phyloP scores from a whole-genome alignment of 768 basidiomycete genomes.

The Cyathus striatus region DNA sequence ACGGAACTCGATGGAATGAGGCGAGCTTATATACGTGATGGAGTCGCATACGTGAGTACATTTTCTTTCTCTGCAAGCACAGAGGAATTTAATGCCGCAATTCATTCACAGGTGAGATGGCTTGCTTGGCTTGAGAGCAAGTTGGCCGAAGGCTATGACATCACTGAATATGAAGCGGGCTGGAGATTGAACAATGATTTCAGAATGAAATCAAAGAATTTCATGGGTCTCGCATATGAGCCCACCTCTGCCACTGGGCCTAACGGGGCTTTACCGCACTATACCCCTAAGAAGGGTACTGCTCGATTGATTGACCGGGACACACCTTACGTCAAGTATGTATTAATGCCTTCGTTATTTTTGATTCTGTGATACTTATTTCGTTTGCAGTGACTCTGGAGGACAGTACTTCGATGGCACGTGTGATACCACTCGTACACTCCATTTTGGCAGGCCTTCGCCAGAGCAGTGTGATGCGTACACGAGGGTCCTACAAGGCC shows the following conservation, averaged over 20 bases:
- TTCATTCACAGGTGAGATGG: conserved; percentile 76
- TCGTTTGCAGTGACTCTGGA: conserved; percentile 73
- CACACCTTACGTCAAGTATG: conserved; percentile 86
- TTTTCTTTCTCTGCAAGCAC: conserved; percentile 9
- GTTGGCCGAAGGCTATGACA: conserved; percentile 67
- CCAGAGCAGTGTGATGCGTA: conserved; percentile 85
- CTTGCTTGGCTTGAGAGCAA: conserved; percentile 89
- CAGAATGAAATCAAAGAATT: conserved; percentile 64
- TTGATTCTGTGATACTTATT: conserved; percentile 5
- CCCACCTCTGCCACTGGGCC: conserved; percentile 86
- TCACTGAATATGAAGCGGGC: conserved; percentile 91
- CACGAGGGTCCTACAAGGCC: conserved; percentile 93
- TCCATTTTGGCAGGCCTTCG: conserved; percentile 87
- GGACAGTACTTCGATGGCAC: conserved; percentile 90
- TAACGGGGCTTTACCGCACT: conserved; percentile 94
- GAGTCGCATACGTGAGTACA: conserved; percentile 68
- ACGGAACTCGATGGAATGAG: conserved; percentile 80
- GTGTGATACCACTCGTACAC: conserved; percentile 75
- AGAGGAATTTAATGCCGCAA: no score
- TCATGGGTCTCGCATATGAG: conserved; percentile 84
- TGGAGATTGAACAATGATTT: conserved; percentile 79
- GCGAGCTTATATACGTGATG: conserved; percentile 86
- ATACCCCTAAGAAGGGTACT: conserved; percentile 65
- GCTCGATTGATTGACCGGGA: conserved; percentile 74
- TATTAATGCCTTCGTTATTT: conserved; percentile 11